Evolutionary conservation across 2,329 filamentous ascomycete species (phyloP).

Genomic region (Alternaria gansuensis): DNA sequence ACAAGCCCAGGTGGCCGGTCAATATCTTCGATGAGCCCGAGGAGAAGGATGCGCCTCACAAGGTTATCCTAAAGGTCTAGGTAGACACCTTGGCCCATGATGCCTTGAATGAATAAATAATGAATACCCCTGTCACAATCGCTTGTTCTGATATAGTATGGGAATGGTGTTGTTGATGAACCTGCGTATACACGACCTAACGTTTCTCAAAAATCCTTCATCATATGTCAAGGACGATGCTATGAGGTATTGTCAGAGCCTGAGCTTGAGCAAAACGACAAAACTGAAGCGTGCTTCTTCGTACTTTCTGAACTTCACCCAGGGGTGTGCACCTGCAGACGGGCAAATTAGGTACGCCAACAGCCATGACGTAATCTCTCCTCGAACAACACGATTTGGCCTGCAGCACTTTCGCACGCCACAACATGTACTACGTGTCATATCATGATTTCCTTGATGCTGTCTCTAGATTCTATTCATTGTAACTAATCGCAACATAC

Average conservation of each 20-base stretch:
- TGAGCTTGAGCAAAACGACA: no score
- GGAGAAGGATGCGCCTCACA: constrained; percentile 61
- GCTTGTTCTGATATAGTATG: neutral
- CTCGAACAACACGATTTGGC: neutral
- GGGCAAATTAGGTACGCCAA: neutral
- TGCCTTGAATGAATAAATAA: neutral
- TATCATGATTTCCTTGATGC: neutral
- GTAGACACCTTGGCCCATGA: neutral
- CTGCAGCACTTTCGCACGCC: neutral
- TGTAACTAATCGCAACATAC: neutral
- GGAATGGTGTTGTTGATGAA: neutral
- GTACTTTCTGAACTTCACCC: neutral
- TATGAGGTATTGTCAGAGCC: neutral
- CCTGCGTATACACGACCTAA: neutral
- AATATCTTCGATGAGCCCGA: constrained; percentile 65
- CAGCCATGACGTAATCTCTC: neutral
- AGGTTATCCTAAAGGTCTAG: constrained; percentile 50
- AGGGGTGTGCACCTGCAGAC: no score
- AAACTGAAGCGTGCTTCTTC: neutral
- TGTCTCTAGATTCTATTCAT: no score
- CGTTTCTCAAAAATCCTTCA: no score
- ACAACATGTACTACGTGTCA: neutral
- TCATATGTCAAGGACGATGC: no score
- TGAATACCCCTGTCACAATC: neutral
- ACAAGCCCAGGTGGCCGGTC: constrained; percentile 65